These are phyloP conservation scores for Trametes punicea DNA, from an alignment of 768 basidiomycete genomes.

Conservation along the genomic window DNA sequence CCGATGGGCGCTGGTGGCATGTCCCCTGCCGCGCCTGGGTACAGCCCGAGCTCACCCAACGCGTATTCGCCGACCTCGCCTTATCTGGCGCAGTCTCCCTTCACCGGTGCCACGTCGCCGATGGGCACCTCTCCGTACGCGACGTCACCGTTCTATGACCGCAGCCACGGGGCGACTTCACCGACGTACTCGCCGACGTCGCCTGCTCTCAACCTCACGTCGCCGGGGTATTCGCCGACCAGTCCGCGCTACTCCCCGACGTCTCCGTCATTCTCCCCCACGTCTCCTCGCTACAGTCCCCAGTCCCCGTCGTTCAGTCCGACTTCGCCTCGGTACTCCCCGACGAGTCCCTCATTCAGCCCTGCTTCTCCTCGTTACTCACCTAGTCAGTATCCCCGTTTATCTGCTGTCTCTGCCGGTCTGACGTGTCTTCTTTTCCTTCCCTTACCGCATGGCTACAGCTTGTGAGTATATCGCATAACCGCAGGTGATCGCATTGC, in stretches of 20 bases:
- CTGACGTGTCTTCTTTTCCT: not conserved
- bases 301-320: slow-evolving; percentile 90
- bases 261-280: slow-evolving; percentile 81
- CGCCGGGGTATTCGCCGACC: slow-evolving; percentile 64
- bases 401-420: not conserved
- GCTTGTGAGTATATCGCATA: slow-evolving; percentile 53
- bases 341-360: slow-evolving; percentile 87
- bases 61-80: slow-evolving; percentile 89
- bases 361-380: slow-evolving; percentile 92
- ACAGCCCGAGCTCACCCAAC: slow-evolving; percentile 90
- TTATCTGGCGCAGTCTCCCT: slow-evolving; percentile 83
- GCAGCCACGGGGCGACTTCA: slow-evolving; percentile 63
- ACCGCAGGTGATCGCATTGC: slow-evolving; percentile 6
- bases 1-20: slow-evolving; percentile 80
- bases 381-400: slow-evolving; percentile 65
- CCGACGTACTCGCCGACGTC: slow-evolving; percentile 90
- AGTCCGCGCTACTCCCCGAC: slow-evolving; percentile 86
- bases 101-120: slow-evolving; percentile 76
- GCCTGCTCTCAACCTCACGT: slow-evolving; percentile 76
- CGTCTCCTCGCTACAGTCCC: slow-evolving; percentile 81
- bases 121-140: slow-evolving; percentile 79
- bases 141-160: slow-evolving; percentile 80
- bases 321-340: slow-evolving; percentile 86
- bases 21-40: slow-evolving; percentile 85
- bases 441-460: slow-evolving; percentile 28